These are phyloP conservation scores for Globisporangium rhizosaccharum DNA, from an alignment of 352 stramenopile genomes.

Conservation along the genomic window DNA sequence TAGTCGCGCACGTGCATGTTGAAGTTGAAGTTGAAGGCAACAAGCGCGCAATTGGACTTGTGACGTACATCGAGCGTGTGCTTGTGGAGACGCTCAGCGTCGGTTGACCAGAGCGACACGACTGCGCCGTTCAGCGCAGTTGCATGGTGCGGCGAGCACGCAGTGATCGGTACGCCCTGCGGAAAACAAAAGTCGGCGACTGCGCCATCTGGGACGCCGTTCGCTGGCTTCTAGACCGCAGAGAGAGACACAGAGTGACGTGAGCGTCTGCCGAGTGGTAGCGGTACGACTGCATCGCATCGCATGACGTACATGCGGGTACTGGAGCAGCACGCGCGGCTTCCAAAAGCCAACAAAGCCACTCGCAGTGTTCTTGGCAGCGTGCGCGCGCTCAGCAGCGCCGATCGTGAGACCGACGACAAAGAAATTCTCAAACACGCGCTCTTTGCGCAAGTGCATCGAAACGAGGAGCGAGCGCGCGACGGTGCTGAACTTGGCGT, in stretches of 20 bases:
- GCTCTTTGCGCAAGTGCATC: conserved; percentile 76
- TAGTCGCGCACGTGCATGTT: background rate
- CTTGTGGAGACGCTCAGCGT: conserved; percentile 50
- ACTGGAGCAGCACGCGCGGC: conserved; percentile 64
- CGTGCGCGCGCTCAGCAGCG: conserved; percentile 24
- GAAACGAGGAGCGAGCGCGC: conserved; percentile 73
- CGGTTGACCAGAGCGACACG: conserved; percentile 68
- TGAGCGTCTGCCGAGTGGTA: background rate
- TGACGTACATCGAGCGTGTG: conserved; percentile 50
- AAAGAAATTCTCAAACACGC: conserved; percentile 83
- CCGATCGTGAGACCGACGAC: conserved; percentile 43
- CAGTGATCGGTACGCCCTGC: conserved; percentile 51
- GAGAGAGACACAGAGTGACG: background rate
- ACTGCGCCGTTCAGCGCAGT: conserved; percentile 38
- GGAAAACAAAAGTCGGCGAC: conserved; percentile 83
- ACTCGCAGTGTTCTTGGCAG: conserved; percentile 14
- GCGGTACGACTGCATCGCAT: background rate
- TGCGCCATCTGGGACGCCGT: conserved; percentile 35
- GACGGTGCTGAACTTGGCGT: conserved; percentile 47
- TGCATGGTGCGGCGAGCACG: conserved; percentile 52
- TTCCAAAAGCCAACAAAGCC: conserved; percentile 61
- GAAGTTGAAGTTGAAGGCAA: background rate
- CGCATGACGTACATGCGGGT: conserved; percentile 34
- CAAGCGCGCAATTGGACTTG: background rate
- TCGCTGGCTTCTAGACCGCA: conserved; percentile 15